A percentile compares a stretch with the other conserved stretches of the same genome.
Conservation (phyloP, 148 eudicot genomes). For the Drosera capensis region DNA sequence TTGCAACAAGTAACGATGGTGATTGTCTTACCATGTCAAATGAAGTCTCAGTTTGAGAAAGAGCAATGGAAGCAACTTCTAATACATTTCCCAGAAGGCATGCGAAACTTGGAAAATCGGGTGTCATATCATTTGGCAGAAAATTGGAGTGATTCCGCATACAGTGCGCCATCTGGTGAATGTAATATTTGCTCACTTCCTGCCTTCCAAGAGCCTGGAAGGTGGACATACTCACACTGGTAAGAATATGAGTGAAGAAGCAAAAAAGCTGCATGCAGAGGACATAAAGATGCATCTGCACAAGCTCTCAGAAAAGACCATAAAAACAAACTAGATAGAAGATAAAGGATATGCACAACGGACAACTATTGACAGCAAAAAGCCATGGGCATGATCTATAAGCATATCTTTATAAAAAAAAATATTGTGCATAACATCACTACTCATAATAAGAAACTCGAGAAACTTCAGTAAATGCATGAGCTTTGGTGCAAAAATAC, state of each 20-base stretch:
- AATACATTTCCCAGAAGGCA: constrained; percentile 84
- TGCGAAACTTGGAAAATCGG: constrained; percentile 80
- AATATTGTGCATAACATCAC: too few relatives aligned
- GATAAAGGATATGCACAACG: too few relatives aligned
- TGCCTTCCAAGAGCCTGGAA: constrained; percentile 49
- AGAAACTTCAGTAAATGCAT: constrained; percentile 1
- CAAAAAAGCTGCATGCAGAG: too few relatives aligned
- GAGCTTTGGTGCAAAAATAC: constrained; percentile 23
- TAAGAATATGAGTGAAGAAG: background rate
- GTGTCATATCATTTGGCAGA: constrained; percentile 58
- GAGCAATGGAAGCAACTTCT: constrained; percentile 54
- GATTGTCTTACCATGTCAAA: constrained; percentile 51
- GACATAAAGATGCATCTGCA: too few relatives aligned
- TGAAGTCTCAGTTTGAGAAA: constrained; percentile 39
- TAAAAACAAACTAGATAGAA: too few relatives aligned
- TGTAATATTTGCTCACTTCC: constrained; percentile 45
- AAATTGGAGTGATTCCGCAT: constrained; percentile 37
- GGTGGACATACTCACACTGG: constrained; percentile 1
- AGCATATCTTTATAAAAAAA: too few relatives aligned
- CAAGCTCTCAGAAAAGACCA: background rate
- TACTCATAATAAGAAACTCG: too few relatives aligned
- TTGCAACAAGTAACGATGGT: constrained; percentile 2
- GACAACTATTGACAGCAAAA: too few relatives aligned
- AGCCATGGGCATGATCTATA: too few relatives aligned
- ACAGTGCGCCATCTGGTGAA: constrained; percentile 56